phyloP scores from a whole-genome alignment of 2,329 filamentous ascomycete genomes.

The Sordariomycetes sp. region DNA sequence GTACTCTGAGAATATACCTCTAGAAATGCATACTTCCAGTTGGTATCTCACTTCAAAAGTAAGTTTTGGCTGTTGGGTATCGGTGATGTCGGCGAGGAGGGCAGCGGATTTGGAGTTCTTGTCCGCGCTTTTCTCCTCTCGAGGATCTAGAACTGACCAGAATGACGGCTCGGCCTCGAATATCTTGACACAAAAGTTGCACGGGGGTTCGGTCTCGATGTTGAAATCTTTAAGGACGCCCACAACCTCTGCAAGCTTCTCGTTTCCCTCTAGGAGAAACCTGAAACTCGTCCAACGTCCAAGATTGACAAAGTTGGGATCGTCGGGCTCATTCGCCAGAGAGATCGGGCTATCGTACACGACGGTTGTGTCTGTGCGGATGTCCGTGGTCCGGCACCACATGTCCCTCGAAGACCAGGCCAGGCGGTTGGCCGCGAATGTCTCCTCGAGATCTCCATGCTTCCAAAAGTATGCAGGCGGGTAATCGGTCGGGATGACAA shows the following conservation, averaged over 20 bases:
- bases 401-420: conserved; percentile 26
- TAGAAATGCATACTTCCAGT: conserved; percentile 84
- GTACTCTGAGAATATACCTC: conserved; percentile 63
- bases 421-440: conserved; percentile 16
- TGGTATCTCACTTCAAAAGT: conserved; percentile 73
- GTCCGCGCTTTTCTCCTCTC: not conserved
- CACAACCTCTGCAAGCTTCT: conserved; percentile 23
- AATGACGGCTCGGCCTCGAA: not conserved
- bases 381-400: conserved; percentile 35
- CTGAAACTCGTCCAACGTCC: conserved; percentile 44
- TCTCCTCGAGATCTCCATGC: conserved; percentile 14
- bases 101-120: not conserved
- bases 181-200: not conserved
- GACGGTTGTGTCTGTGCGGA: conserved; percentile 20
- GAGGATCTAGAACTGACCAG: not conserved
- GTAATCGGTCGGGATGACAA: conserved; percentile 32
- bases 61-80: conserved; percentile 20
- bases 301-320: conserved; percentile 29
- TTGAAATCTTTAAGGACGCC: conserved; percentile 60
- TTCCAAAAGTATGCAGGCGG: conserved; percentile 35
- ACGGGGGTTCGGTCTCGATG: conserved; percentile 30
- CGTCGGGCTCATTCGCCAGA: conserved; percentile 20
- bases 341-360: conserved; percentile 21
- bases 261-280: conserved; percentile 22
- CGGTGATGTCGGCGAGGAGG: conserved; percentile 5